Conservation (phyloP, 371 early-diverging fungal genomes). For the Mortierella sp. region DNA sequence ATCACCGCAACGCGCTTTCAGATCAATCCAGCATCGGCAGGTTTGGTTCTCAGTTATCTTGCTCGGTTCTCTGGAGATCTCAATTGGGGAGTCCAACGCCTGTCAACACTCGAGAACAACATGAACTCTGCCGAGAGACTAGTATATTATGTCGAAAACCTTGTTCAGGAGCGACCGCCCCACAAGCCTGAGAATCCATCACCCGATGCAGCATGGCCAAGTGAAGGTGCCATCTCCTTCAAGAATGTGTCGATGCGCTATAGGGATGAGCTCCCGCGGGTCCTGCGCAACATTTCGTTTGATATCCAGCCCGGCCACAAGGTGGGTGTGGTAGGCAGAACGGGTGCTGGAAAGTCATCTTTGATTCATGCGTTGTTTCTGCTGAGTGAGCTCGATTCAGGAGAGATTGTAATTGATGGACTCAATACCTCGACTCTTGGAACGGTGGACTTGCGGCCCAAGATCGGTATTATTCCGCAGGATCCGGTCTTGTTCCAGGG, state of each 20-base stretch:
- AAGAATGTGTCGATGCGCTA: slow-evolving; percentile 70
- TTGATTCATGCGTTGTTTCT: slow-evolving; percentile 92
- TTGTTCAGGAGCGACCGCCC: slow-evolving; percentile 44
- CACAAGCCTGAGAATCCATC: slow-evolving; percentile 57
- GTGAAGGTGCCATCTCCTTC: slow-evolving; percentile 67
- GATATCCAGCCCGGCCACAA: slow-evolving; percentile 76
- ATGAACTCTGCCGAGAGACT: slow-evolving; percentile 80
- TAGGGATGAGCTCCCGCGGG: slow-evolving; percentile 59
- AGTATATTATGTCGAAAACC: slow-evolving; percentile 61
- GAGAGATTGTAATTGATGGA: slow-evolving; percentile 76
- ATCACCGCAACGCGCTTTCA: slow-evolving; percentile 29
- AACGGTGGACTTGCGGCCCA: slow-evolving; percentile 81
- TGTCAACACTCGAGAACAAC: slow-evolving; percentile 64
- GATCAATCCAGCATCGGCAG: slow-evolving; percentile 34
- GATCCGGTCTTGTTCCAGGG: slow-evolving; percentile 93
- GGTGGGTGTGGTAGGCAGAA: slow-evolving; percentile 92
- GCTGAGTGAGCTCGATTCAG: slow-evolving; percentile 86
- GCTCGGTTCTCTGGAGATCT: slow-evolving; percentile 36
- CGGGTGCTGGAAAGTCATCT: slow-evolving; percentile 94
- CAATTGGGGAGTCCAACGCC: slow-evolving; percentile 47
- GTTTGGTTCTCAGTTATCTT: slow-evolving; percentile 45
- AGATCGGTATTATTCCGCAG: slow-evolving; percentile 94
- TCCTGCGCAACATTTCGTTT: slow-evolving; percentile 73
- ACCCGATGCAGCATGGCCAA: slow-evolving; percentile 63
- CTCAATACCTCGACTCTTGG: slow-evolving; percentile 84